These are phyloP conservation scores for Lachnellula subtilissima DNA, from an alignment of 2,329 filamentous ascomycete species.

Conservation along the genomic window DNA sequence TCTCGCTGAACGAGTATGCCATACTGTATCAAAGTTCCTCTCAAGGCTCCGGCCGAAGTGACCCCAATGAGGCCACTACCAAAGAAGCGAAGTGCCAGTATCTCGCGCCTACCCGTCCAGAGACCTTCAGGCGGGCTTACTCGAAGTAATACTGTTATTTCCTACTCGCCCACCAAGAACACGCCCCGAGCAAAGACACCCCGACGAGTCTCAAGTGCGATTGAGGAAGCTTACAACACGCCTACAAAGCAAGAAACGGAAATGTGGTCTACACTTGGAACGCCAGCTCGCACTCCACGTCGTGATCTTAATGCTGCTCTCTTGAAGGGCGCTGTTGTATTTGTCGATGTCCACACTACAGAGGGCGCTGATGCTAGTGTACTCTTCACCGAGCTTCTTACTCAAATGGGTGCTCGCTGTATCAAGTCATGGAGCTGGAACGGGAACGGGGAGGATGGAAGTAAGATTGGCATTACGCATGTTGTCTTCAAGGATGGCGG, in stretches of 20 bases:
- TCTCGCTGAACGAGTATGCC: conserved; percentile 43
- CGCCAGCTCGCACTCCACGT: conserved; percentile 52
- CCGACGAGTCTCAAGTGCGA: conserved; percentile 3
- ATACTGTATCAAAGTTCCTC: conserved; percentile 71
- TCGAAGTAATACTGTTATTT: conserved; percentile 49
- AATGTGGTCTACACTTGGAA: conserved; percentile 49
- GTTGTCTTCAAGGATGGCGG: conserved; percentile 87
- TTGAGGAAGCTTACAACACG: conserved; percentile 19
- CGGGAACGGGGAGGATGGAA: conserved; percentile 26
- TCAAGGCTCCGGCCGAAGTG: conserved; percentile 58
- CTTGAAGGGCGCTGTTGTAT: conserved; percentile 69
- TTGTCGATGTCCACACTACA: conserved; percentile 77
- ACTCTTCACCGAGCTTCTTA: conserved; percentile 76
- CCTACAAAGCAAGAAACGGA: conserved; percentile 46
- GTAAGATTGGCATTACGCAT: conserved; percentile 73
- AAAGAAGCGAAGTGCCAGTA: conserved; percentile 40
- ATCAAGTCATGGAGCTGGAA: conserved; percentile 75
- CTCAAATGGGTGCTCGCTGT: conserved; percentile 76
- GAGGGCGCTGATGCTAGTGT: conserved; percentile 75
- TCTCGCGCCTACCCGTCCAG: conserved; percentile 37
- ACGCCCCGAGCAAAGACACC: conserved; percentile 21
- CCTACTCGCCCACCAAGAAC: conserved; percentile 48
- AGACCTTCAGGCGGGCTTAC: conserved; percentile 38
- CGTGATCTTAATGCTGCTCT: conserved; percentile 48
- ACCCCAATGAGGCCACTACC: conserved; percentile 36